Evolutionary conservation across 2,329 filamentous ascomycete genomes (phyloP).

Genomic region (Didymellaceae sp.): DNA sequence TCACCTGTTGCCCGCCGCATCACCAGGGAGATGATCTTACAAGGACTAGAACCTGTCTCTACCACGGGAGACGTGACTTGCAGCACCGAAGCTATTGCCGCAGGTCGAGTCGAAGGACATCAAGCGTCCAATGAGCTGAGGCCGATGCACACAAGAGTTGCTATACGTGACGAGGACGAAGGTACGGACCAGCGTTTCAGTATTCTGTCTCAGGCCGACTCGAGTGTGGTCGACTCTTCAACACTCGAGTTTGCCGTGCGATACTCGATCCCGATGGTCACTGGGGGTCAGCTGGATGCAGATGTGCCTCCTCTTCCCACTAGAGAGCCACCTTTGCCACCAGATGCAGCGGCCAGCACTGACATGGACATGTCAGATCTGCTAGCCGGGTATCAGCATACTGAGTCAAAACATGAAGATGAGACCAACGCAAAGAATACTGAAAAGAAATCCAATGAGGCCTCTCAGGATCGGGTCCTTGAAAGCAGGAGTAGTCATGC

Average conservation of each 20-base stretch:
- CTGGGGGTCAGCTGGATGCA: constrained; percentile 16
- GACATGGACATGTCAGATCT: constrained; percentile 45
- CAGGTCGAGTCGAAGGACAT: not conserved
- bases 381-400: constrained; percentile 40
- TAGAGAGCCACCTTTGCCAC: constrained; percentile 4
- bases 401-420: constrained; percentile 30
- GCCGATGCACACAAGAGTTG: not conserved
- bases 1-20: constrained; percentile 43
- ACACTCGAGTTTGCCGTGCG: constrained; percentile 40
- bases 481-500: constrained; percentile 31
- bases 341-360: constrained; percentile 26
- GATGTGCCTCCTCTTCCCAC: constrained; percentile 12
- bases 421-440: constrained; percentile 24
- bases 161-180: too few relatives aligned
- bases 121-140: not conserved
- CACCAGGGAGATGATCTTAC: constrained; percentile 42
- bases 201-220: constrained; percentile 34
- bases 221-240: constrained; percentile 40
- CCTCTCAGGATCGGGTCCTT: not conserved
- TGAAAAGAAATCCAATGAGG: constrained; percentile 1
- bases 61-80: constrained; percentile 31
- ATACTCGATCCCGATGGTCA: constrained; percentile 40
- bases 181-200: constrained; percentile 25
- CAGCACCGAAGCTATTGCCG: constrained; percentile 10
- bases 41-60: constrained; percentile 36